Evolutionary conservation across 2,329 filamentous ascomycete species (phyloP).

Genomic region (Ascosphaera pollenicola): DNA sequence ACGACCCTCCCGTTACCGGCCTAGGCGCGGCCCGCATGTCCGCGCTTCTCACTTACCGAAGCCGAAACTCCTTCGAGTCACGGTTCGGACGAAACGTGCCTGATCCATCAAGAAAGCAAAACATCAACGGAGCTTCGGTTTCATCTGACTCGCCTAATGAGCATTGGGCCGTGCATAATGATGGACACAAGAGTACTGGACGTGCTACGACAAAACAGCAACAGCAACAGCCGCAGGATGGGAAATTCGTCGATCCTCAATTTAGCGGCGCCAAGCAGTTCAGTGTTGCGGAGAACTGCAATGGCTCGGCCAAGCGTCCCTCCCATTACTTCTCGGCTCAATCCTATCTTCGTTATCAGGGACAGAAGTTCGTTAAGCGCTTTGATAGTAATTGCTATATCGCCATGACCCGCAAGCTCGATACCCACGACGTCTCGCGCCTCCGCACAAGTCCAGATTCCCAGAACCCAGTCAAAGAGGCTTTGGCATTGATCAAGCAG

Average conservation of each 20-base stretch:
- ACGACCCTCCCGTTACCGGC: constrained; percentile 67
- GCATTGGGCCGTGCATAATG: constrained; percentile 65
- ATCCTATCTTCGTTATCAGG: constrained; percentile 92
- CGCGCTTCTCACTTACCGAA: constrained; percentile 84
- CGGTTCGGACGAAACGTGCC: constrained; percentile 86
- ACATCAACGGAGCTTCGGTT: constrained; percentile 47
- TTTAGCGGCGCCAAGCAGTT: constrained; percentile 43
- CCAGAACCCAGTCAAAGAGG: constrained; percentile 38
- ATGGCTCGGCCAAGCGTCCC: constrained; percentile 18
- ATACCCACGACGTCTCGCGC: constrained; percentile 86
- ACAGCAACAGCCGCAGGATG: constrained; percentile 8
- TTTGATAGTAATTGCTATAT: constrained; percentile 99
- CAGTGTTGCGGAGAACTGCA: constrained; percentile 18
- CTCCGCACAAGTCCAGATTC: constrained; percentile 31
- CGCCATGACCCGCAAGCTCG: constrained; percentile 90
- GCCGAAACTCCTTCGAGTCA: constrained; percentile 88
- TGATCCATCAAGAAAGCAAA: constrained; percentile 62
- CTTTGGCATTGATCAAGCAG: constrained; percentile 64
- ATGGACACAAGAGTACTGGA: constrained; percentile 47
- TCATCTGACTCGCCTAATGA: constrained; percentile 41
- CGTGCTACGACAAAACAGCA: constrained; percentile 15
- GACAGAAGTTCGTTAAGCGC: constrained; percentile 84
- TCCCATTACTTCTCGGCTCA: constrained; percentile 96
- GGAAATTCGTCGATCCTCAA: constrained; percentile 38
- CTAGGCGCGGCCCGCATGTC: constrained; percentile 93